These are phyloP conservation scores for Neurospora hispaniola DNA, from an alignment of 495 filamentous ascomycete genomes.

Conservation along the genomic window DNA sequence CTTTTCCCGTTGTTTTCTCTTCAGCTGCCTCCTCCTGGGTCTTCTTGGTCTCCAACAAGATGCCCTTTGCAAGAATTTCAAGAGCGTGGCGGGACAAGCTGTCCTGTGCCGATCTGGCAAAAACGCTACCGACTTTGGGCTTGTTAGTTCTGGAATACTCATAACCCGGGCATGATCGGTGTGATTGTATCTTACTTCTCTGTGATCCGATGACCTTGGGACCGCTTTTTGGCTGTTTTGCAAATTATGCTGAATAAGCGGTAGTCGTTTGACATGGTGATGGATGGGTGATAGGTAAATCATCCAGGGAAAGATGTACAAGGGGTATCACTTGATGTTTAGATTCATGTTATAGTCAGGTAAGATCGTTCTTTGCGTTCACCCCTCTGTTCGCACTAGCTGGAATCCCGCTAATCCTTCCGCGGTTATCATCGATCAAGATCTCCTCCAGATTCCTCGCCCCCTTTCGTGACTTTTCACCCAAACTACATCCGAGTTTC, in stretches of 20 bases:
- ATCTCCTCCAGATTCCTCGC: background rate
- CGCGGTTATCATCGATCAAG: background rate
- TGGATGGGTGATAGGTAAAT: too few relatives aligned
- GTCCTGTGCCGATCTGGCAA: background rate
- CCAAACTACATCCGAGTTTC: background rate
- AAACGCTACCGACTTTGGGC: background rate
- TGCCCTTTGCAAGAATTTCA: background rate
- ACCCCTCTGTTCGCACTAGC: background rate
- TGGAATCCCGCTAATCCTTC: background rate
- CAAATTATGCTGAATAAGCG: too few relatives aligned
- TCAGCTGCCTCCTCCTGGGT: background rate
- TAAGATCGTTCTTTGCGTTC: background rate
- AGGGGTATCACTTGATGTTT: background rate
- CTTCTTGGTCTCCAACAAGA: background rate
- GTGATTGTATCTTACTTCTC: background rate
- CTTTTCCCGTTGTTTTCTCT: background rate
- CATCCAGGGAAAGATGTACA: too few relatives aligned
- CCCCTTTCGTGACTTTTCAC: background rate
- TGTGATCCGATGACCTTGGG: too few relatives aligned
- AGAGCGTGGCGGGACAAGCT: background rate
- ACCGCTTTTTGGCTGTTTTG: too few relatives aligned
- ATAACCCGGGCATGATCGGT: background rate
- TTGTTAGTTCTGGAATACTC: background rate
- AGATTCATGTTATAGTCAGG: background rate
- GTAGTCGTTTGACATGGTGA: too few relatives aligned